A percentile compares a stretch with the other conserved stretches of the same genome.
These are phyloP conservation scores for Daldinia sp. DNA, from an alignment of 2,329 filamentous ascomycete genomes.

Conservation along the genomic window DNA sequence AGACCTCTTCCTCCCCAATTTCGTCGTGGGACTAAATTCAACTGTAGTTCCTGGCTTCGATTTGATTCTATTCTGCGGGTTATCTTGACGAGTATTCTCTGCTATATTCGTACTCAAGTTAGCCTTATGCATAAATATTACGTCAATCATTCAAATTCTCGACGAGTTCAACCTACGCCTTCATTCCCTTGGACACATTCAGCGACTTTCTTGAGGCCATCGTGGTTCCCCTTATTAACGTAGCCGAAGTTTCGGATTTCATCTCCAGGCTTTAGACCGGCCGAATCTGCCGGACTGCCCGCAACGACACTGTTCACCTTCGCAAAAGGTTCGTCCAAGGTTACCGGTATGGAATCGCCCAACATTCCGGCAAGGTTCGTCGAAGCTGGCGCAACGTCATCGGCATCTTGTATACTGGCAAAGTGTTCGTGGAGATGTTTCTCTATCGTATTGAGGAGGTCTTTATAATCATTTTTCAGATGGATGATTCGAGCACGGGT, in stretches of 20 bases:
- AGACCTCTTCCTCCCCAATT: slow-evolving; percentile 92
- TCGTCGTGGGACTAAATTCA: slow-evolving; percentile 77
- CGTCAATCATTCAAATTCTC: not conserved
- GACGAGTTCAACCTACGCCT: slow-evolving; percentile 68
- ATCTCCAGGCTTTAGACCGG: slow-evolving; percentile 83
- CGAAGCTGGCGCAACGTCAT: slow-evolving; percentile 48
- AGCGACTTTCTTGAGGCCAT: slow-evolving; percentile 84
- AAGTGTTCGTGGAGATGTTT: slow-evolving; percentile 89
- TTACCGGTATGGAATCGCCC: slow-evolving; percentile 48
- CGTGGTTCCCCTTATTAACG: slow-evolving; percentile 85
- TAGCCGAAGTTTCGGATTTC: slow-evolving; percentile 84
- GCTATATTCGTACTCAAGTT: slow-evolving; percentile 58
- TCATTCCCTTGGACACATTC: slow-evolving; percentile 90
- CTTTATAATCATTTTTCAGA: slow-evolving; percentile 92
- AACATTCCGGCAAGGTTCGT: slow-evolving; percentile 41
- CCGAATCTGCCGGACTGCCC: slow-evolving; percentile 81
- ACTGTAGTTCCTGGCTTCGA: slow-evolving; percentile 64
- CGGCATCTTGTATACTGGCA: slow-evolving; percentile 69
- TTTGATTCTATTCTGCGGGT: slow-evolving; percentile 57
- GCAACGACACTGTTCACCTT: slow-evolving; percentile 85
- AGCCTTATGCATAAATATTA: slow-evolving; percentile 2
- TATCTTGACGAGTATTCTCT: slow-evolving; percentile 73
- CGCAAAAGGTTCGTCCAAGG: slow-evolving; percentile 71
- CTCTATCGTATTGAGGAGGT: slow-evolving; percentile 84
- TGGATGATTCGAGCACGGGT: slow-evolving; percentile 89